Evolutionary conservation across 2,329 filamentous ascomycete genomes (phyloP).

Genomic region (Fusarium secorum): DNA sequence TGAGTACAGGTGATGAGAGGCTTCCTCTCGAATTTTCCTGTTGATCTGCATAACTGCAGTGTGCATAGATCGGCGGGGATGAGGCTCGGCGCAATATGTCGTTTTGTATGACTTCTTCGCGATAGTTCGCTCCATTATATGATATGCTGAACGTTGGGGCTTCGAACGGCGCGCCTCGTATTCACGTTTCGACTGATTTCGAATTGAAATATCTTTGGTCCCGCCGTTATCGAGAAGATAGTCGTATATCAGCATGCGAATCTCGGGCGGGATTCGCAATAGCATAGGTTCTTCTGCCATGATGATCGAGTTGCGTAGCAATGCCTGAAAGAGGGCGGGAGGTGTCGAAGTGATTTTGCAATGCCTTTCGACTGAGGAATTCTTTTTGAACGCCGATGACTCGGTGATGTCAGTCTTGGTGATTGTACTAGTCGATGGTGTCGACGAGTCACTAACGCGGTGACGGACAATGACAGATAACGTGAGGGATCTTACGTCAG

Average conservation of each 20-base stretch:
- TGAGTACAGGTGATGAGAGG: conserved; percentile 63
- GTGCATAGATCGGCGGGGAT: conserved; percentile 47
- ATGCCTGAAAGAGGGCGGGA: neutral
- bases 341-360: neutral
- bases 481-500: conserved; percentile 32
- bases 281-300: conserved; percentile 40
- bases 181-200: conserved; percentile 46
- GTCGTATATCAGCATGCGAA: conserved; percentile 54
- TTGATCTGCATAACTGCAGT: conserved; percentile 56
- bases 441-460: conserved; percentile 12
- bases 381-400: neutral
- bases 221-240: conserved; percentile 54
- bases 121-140: conserved; percentile 51
- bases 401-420: conserved; percentile 20
- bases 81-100: conserved; percentile 55
- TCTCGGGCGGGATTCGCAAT: conserved; percentile 51
- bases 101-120: conserved; percentile 56
- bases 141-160: conserved; percentile 49
- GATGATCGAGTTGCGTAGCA: neutral
- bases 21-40: conserved; percentile 61
- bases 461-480: conserved; percentile 18
- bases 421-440: conserved; percentile 12
- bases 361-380: neutral
- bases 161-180: conserved; percentile 28
- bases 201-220: conserved; percentile 50